Base-by-base conservation (phyloP, 495 filamentous ascomycete species). In the Barbatosphaeria neglecta region DNA sequence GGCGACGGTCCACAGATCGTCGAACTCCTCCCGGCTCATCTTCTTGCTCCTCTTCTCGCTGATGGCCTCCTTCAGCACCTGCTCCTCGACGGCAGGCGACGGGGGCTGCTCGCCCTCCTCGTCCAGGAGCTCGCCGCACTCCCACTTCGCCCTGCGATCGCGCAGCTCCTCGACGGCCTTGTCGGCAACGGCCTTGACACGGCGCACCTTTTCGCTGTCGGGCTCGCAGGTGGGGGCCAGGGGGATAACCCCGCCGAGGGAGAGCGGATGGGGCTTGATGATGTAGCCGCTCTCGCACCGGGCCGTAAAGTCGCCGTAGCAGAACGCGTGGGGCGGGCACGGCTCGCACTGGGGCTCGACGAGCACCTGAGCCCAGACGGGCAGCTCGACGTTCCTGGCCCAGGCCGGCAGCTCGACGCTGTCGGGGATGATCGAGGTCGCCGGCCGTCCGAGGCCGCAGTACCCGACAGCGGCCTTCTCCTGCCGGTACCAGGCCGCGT, bases 381-480 rank as follows among this genome's bases (percentile, higher is more conserved):
- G 84, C 22, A 84, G 41, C 28, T 62, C 56, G 17, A 64, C 51
- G 41, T 58, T 45, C 3, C 47, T 44, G 19, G 52, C 11, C 39
- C 39, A 57, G 44, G 61, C 58, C 16, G 65, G 60, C 22, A 72
- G 51, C n/a, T 72, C 66, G 31, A 72, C 50, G 41, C 62, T 64
- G 17, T 56, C 45, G 19, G 73, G 72, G 43, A 77, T 64, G 24
- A 71, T 54, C 43, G 62, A 60, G 13, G 45, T 54, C 5, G 67
- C 77, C 28, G 78, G 69, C 48, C 79, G 75, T 16, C 89, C 92
- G 51, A 92, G 78, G 19, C 90, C 90, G 61, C 92, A 98, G 61
- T 90, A 98, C 22, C 92, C 92, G 37, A 95, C 87, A 31, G 86
- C 86, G 11, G 93, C 65, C 73, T 97, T 96, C 63, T 98, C 93